phyloP scores from a whole-genome alignment of 2,329 filamentous ascomycete species.

The Zymoseptoria tritici region DNA sequence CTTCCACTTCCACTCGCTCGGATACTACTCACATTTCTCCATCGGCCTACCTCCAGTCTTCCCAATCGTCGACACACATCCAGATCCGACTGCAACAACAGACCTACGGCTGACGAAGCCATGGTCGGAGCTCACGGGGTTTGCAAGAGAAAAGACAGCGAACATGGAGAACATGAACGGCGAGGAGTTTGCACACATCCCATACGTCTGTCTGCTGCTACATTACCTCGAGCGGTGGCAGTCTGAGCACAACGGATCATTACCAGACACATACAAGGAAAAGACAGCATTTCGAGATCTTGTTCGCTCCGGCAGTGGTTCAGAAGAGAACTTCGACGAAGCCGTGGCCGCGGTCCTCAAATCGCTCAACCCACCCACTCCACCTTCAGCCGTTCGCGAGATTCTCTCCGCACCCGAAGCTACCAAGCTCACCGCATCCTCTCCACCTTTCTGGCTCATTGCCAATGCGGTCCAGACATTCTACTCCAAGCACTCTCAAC shows the following conservation, averaged over 20 bases:
- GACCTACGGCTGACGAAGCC: slow-evolving; percentile 78
- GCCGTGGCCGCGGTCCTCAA: slow-evolving; percentile 82
- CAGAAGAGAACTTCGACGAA: slow-evolving; percentile 94
- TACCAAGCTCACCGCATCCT: slow-evolving; percentile 37
- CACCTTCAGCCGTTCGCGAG: slow-evolving; percentile 64
- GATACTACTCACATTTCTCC: slow-evolving; percentile 88
- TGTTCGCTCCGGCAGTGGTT: slow-evolving; percentile 64
- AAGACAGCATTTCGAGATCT: slow-evolving; percentile 74
- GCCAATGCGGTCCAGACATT: slow-evolving; percentile 72
- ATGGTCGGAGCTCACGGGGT: slow-evolving; percentile 72
- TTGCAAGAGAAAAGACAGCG: slow-evolving; percentile 58
- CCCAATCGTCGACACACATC: slow-evolving; percentile 92
- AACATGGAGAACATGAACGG: slow-evolving; percentile 60
- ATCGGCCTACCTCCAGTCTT: slow-evolving; percentile 70
- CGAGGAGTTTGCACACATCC: slow-evolving; percentile 85
- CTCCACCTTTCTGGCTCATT: slow-evolving; percentile 80
- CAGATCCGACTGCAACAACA: slow-evolving; percentile 73
- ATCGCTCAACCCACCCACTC: slow-evolving; percentile 61
- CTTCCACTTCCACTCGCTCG: slow-evolving; percentile 77
- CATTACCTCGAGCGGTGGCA: slow-evolving; percentile 81
- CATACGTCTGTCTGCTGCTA: slow-evolving; percentile 75
- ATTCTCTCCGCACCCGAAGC: slow-evolving; percentile 67
- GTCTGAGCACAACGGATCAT: slow-evolving; percentile 55
- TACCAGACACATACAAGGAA: slow-evolving; percentile 70
- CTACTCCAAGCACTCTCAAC: slow-evolving; percentile 60